Base-by-base conservation (phyloP, 148 eudicot genomes). In the Heliamphora exappendiculata region DNA sequence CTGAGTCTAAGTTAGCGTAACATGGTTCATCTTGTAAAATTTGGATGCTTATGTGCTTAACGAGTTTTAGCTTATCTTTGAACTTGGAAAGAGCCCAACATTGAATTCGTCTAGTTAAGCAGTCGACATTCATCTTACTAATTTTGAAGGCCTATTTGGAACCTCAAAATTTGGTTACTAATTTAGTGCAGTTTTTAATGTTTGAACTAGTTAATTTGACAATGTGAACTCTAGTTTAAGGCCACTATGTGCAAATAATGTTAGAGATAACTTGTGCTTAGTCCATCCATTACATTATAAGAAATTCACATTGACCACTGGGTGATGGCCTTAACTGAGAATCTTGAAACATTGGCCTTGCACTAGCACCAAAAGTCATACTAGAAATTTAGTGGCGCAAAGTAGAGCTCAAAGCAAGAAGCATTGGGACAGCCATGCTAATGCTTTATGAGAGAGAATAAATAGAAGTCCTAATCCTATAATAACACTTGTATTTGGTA, bases 361-460 rank as follows among this genome's bases (percentile, higher is more conserved):
- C 19, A 64, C 28, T 59, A 74, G 55, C 49, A 47, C 47, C 59
- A 70, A 77, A 44, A 17, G 69, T 22, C 75, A 69, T 58, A 51
- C 59, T 5, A 45, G 51, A 60, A 44, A 19, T 75, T 62, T 33
- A 39, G 42, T 76, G 29, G 34, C 36, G 49, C 47, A 75, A 41
- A 67, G 71, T 62, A 39, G 12, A 76, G 78, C 53, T 57, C 17
- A 34, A 53, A 65, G 63, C 72, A 33, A 47, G 62, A 41, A 49
- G 62, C 37, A 75, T 50, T 67, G 16, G 14, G 51, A 36, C 51
- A 10, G 59, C 29, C 33, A 24, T 51, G 65, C 53, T 45, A 76
- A 54, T 68, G 59, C 49, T 51, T 45, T 33, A 7, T 12, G 37
- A 49, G 13, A 59, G 62, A 78, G 70, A 51, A 17, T 6, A 62